Percentiles rank a stretch among this genome's conserved stretches.
These are phyloP conservation scores for Priceomyces medius DNA, from an alignment of 805 yeast species.

Conservation along the genomic window DNA sequence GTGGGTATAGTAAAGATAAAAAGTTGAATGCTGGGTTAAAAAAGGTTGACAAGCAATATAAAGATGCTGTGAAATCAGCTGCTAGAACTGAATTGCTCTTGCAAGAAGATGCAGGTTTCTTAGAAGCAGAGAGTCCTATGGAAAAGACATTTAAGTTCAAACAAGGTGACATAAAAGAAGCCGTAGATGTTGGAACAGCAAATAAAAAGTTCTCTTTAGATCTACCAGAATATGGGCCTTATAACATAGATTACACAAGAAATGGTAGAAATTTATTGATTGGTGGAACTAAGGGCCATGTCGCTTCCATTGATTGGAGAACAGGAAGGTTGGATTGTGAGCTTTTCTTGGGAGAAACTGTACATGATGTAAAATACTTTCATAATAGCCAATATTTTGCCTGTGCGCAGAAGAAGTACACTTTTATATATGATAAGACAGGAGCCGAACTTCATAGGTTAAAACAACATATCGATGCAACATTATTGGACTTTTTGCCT, in stretches of 20 bases:
- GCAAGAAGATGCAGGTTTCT: conserved; percentile 79
- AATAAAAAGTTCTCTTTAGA: conserved; percentile 73
- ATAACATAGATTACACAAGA: conserved; percentile 73
- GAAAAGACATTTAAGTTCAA: conserved; percentile 85
- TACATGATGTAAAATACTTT: conserved; percentile 83
- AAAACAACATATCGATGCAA: conserved; percentile 85
- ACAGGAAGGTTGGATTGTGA: conserved; percentile 81
- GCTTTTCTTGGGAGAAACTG: conserved; percentile 81
- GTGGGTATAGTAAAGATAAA: conserved; percentile 49
- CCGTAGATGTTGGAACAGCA: conserved; percentile 75
- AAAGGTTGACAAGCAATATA: conserved; percentile 66
- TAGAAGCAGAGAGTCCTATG: conserved; percentile 90
- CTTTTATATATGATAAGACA: conserved; percentile 84
- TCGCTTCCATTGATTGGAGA: conserved; percentile 96
- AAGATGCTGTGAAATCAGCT: conserved; percentile 78
- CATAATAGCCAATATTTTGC: conserved; percentile 95
- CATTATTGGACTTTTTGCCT: conserved; percentile 82
- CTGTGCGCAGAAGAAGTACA: conserved; percentile 93
- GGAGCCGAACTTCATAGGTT: conserved; percentile 92
- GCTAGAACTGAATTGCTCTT: conserved; percentile 82
- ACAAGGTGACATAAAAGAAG: conserved; percentile 73
- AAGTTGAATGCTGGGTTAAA: conserved; percentile 65
- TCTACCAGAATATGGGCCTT: conserved; percentile 83
- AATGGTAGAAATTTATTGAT: conserved; percentile 84
- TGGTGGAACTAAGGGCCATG: conserved; percentile 91